Base-by-base conservation (phyloP, 306 rosid species). In the Acmispon strigosus region DNA sequence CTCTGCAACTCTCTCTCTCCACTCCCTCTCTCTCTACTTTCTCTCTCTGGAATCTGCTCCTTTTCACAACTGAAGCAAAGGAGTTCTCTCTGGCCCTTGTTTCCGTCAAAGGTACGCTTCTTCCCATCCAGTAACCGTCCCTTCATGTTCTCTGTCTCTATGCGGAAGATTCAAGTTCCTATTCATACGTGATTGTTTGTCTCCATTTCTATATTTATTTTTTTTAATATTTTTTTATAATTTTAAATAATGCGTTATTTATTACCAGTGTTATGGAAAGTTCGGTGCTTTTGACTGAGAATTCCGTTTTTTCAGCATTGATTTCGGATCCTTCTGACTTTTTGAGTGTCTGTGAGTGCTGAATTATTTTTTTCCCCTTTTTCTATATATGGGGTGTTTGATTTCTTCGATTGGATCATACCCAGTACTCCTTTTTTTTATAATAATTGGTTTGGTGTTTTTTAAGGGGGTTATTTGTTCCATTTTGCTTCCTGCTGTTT, bases 281-380 rank as follows among this genome's bases (percentile, higher is more conserved):
- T 16, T 49, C 32, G 56, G 15, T 67, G 54, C 47, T 54, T 81
- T 77, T 78, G 59, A 68, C 66, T 77, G n/a, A 47, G 14, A 72
- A 15, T 68, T 73, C 66, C 70, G 74, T 15, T n/a, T 48, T 41
- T 62, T 43, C 11, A n/a, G 77, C 71, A 68, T 68, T 44, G 22
- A 82, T 73, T 82, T 73, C 53, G 66, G 82, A 73, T 82, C 74
- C 0, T 63, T 75, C 77, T 70, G 74, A 62, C 74, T 70, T 56
- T 69, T 52, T 18, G 7, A 69, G 50, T 48, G 54, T 8, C 27
- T 47, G 54, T 16, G 42, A 32, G 60, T 42, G 14, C 32, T 61
- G 32, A 36, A 13, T 48, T 70, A 20, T 67, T 68, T 2, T 4
- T 66, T 48, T 18, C 0, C 14, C 4, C 10, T 42, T 13, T 20